These are phyloP conservation scores for Fusarium sp. DNA, from an alignment of 2,329 filamentous ascomycete species.

Conservation along the genomic window DNA sequence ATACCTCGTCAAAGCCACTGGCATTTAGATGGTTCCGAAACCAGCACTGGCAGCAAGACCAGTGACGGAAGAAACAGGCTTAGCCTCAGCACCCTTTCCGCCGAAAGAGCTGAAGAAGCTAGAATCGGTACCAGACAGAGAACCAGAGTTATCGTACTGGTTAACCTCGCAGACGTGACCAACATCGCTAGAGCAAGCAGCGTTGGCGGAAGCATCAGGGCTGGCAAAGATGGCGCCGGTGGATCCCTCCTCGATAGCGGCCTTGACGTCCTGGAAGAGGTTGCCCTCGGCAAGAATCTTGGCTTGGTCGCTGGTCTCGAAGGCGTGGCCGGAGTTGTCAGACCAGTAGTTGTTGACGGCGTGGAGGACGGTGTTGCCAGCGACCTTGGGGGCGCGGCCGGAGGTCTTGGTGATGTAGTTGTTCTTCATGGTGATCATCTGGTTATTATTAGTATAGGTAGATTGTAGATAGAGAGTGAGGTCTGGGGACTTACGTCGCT, in stretches of 20 bases:
- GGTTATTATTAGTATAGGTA: not conserved
- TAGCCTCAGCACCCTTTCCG: constrained; percentile 61
- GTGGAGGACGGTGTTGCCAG: constrained; percentile 65
- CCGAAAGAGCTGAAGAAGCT: constrained; percentile 60
- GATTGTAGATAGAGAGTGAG: fast-evolving
- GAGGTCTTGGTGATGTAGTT: constrained; percentile 70
- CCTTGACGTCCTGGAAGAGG: constrained; percentile 64
- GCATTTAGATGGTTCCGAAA: constrained; percentile 53
- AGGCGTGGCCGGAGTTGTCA: constrained; percentile 64
- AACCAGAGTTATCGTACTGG: constrained; percentile 54
- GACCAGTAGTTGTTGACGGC: constrained; percentile 72
- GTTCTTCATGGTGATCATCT: constrained; percentile 63
- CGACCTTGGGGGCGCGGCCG: constrained; percentile 67
- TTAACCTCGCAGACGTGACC: constrained; percentile 63
- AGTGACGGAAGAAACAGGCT: constrained; percentile 46
- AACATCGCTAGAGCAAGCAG: constrained; percentile 55
- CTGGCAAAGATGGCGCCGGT: constrained; percentile 48
- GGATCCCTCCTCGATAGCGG: constrained; percentile 49
- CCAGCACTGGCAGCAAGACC: constrained; percentile 55
- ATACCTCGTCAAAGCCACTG: not conserved
- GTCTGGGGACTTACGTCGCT: constrained; percentile 50
- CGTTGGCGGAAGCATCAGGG: constrained; percentile 47
- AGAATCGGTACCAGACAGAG: constrained; percentile 54
- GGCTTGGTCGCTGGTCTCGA: constrained; percentile 58
- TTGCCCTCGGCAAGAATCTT: constrained; percentile 65